Evolutionary conservation across 495 filamentous ascomycete species (phyloP).

Genomic region (Tuber calosporum): DNA sequence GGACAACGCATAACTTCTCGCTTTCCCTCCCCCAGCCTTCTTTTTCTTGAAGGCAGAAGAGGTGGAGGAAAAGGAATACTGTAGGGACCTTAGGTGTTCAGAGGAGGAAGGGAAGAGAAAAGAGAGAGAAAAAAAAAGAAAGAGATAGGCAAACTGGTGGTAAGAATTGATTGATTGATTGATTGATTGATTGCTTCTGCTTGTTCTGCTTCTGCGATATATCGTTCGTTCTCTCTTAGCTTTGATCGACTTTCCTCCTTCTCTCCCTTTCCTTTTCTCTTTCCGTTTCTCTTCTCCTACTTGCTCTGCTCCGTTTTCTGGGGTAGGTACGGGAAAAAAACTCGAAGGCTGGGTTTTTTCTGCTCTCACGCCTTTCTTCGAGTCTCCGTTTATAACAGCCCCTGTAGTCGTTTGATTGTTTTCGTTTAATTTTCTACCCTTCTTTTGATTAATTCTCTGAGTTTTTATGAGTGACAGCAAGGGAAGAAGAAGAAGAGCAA

Average conservation of each 20-base stretch:
- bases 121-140: not conserved
- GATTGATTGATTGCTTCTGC: not conserved
- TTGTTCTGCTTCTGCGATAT: not conserved
- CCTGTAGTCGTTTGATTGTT: slow-evolving; percentile 3
- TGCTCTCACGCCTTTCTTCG: slow-evolving; percentile 19
- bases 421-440: slow-evolving; percentile 3
- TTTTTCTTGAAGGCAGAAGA: slow-evolving; percentile 1
- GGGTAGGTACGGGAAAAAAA: slow-evolving; percentile 18
- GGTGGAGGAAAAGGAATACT: not conserved
- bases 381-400: slow-evolving; percentile 6
- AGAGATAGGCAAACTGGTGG: slow-evolving; percentile 3
- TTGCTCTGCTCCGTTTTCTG: slow-evolving; percentile 14
- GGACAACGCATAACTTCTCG: slow-evolving; percentile 34
- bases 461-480: slow-evolving; percentile 4
- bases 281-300: not conserved
- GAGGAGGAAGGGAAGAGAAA: not conserved
- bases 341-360: slow-evolving; percentile 26
- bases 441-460: slow-evolving; percentile 9
- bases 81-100: not conserved
- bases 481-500: not conserved
- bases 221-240: not conserved
- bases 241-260: not conserved
- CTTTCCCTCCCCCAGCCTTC: slow-evolving; percentile 23
- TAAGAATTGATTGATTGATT: not conserved
- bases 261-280: not conserved